These are phyloP conservation scores for Croton laevigatus DNA, from an alignment of 441 rosid species.

Conservation along the genomic window DNA sequence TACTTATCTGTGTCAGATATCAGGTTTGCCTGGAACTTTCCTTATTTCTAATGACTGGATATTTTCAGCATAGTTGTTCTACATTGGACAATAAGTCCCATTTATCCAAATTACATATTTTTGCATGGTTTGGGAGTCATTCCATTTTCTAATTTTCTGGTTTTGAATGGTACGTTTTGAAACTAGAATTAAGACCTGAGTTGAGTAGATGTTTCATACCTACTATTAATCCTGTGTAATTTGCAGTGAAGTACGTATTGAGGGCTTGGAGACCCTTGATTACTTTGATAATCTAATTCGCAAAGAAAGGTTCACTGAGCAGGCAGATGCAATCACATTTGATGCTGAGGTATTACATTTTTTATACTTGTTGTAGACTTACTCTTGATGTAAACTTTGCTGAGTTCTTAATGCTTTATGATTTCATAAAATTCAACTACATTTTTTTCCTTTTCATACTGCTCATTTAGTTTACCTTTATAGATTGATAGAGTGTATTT, in stretches of 20 bases:
- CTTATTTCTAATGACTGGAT: constrained; percentile 10
- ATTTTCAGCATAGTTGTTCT: background rate
- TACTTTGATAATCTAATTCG: constrained; percentile 79
- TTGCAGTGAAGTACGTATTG: constrained; percentile 93
- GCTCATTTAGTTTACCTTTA: constrained; percentile 19
- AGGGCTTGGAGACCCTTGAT: constrained; percentile 93
- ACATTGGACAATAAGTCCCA: background rate
- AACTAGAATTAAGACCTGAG: constrained; percentile 4
- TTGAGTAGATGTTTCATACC: constrained; percentile 18
- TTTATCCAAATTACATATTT: constrained; percentile 4
- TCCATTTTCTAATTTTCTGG: background rate
- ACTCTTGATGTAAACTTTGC: background rate
- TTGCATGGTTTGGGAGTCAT: background rate
- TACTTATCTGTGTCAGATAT: constrained; percentile 89
- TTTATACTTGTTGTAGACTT: constrained; percentile 4
- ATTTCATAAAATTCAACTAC: background rate
- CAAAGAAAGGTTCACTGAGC: constrained; percentile 88
- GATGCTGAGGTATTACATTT: constrained; percentile 65
- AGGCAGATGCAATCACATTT: constrained; percentile 95
- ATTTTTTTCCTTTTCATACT: constrained; percentile 9
- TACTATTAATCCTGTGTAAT: constrained; percentile 24
- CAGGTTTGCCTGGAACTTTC: constrained; percentile 48
- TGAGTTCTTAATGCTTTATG: background rate
- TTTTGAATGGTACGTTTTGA: background rate
- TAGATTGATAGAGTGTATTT: constrained; percentile 78